Conservation (phyloP, 2,329 filamentous ascomycete genomes). For the Fusarium verrucosum region DNA sequence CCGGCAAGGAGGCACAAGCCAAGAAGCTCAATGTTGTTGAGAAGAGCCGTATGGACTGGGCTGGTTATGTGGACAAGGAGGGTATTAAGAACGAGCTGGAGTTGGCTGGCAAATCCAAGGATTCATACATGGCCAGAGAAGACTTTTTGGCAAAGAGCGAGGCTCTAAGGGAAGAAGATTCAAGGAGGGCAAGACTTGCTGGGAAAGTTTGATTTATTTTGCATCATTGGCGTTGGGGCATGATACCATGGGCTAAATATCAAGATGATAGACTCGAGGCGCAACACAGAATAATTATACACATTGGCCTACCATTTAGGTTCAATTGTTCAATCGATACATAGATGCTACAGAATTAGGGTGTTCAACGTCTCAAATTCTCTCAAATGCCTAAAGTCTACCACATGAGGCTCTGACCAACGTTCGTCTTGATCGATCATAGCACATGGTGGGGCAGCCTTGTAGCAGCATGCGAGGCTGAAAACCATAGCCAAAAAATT, state of each 20-base stretch:
- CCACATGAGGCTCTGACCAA: background rate
- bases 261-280: background rate
- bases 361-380: background rate
- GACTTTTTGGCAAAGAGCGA: slow-evolving; percentile 74
- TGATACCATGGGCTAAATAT: slow-evolving; percentile 42
- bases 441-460: slow-evolving; percentile 42
- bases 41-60: slow-evolving; percentile 79
- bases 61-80: slow-evolving; percentile 75
- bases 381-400: background rate
- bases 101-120: slow-evolving; percentile 71
- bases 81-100: slow-evolving; percentile 75
- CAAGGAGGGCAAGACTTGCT: slow-evolving; percentile 61
- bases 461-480: slow-evolving; percentile 39
- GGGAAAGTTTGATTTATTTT: slow-evolving; percentile 42
- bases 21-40: slow-evolving; percentile 76
- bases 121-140: slow-evolving; percentile 68
- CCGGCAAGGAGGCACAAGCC: slow-evolving; percentile 60
- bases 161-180: slow-evolving; percentile 68
- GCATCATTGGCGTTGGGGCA: slow-evolving; percentile 36
- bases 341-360: no score
- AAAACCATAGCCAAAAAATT: slow-evolving; percentile 34
- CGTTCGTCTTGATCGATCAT: background rate
- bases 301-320: background rate
- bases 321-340: background rate
- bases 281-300: background rate